Evolutionary conservation across 495 filamentous ascomycete genomes (phyloP), one percentile per base, ranked within the genome.

Genomic region (Penicillium psychrofluorescens): DNA sequence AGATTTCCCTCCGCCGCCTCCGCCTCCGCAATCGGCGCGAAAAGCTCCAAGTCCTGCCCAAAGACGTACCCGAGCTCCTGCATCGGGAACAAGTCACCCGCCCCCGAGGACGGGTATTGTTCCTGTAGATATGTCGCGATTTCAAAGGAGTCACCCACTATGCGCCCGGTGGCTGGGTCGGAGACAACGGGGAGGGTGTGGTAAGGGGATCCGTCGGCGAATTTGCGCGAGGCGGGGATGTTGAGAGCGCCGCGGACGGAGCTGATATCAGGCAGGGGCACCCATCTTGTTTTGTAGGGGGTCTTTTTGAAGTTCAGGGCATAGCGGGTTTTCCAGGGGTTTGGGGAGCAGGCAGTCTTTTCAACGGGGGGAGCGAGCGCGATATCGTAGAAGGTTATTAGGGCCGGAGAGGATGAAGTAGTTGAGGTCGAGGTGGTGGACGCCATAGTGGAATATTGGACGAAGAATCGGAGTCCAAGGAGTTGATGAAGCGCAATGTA

Each of bases 101-200:
- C 54, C 8, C 64, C 54, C 13, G 69, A 47, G 16, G 70, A 58
- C 0, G 66, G 62, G 48, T 75, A 78, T 11, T 47, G 71, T 22
- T 65, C 52, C 28, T 84, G 61, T 8, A 84, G 58, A 59, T 84
- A 70, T 33, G 69, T 48, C 30, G 80, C 75, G 48, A 83, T 81
- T 36, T 82, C 75, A 61, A 83, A 78, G 6, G 80, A 77, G 64
- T 84, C 77, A 39, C 81, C 77, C n/a, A 83, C 29, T 1, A 54
- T 14, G 0, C 49, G 41, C 36, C 45, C 44, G 1, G 74, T 75
- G n/a, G 43, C 10, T 4, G 64, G 48, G 53, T 84, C 77, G 0
- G 56, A 45, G n/a, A 84, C 37, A 36, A 81, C 59, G 14, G 81
- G 81, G 0, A 85, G 72, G 2, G 81, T 85, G 55, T 58, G 69